Evolutionary conservation across 441 rosid genomes (phyloP), one percentile per base, ranked within the genome.

Genomic region (Adansonia rubrostipa): DNA sequence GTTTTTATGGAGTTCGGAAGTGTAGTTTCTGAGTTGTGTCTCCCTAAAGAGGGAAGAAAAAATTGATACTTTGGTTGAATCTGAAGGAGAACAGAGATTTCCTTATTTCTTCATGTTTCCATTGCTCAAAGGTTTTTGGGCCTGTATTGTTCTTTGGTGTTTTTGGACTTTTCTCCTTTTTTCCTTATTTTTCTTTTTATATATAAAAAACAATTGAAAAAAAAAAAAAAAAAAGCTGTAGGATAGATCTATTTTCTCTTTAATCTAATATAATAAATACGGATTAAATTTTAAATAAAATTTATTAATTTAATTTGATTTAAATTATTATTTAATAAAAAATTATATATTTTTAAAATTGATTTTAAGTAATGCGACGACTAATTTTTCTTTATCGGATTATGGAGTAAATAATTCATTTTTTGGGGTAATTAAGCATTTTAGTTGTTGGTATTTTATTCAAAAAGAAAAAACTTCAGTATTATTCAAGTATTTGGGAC

Each of bases 41-140:
- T 53, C 28, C 47, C 48, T 20, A 73, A 63, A 22, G 57, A 76
- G 28, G 60, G 78, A 75, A 71, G 60, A 77, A 76, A 84, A 73
- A 57, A 83, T 78, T 73, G 79, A 33, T 69, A 65, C 86, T 84
- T 84, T 36, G 86, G 75, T 78, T 76, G 83, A 81, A 88, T 86
- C 88, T 76, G 81, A 86, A 84, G 54, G 78, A 33, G 61, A 44
- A 14, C 68, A 62, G 74, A 77, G 66, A 76, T 75, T 74, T 69
- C 61, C 61, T 72, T 76, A 73, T 76, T 77, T 62, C 76, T 77
- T 75, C 75, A 63, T 61, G 73, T 66, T 73, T 83, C 70, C 45
- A 9, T 79, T 68, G 78, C 51, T 54, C 47, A 73, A 61, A 6
- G 22, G 36, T 74, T 19, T 61, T 70, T 67, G 73, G 57, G 40